Conservation (phyloP, 2,329 filamentous ascomycete species). For the Rhinocladiella similis region DNA sequence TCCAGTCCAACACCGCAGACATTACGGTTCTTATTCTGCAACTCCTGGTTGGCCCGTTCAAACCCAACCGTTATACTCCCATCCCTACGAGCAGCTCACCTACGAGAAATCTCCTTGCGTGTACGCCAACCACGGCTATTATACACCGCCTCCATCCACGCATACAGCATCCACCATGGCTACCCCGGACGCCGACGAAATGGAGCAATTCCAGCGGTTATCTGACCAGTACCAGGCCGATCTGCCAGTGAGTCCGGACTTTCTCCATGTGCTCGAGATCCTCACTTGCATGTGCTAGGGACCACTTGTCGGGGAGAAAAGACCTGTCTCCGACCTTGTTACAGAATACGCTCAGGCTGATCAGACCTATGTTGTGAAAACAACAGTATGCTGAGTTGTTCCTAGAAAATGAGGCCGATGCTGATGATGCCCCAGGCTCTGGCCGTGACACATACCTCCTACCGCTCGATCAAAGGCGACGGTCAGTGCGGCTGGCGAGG, state of each 20-base stretch:
- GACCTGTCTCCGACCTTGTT: conserved; percentile 68
- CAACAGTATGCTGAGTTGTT: conserved; percentile 57
- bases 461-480: conserved; percentile 84
- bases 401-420: conserved; percentile 2
- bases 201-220: conserved; percentile 62
- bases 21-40: conserved; percentile 6
- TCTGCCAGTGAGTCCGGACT: conserved; percentile 48
- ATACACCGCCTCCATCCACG: conserved; percentile 28
- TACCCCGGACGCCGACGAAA: conserved; percentile 50
- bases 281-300: conserved; percentile 57
- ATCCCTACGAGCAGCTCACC: conserved; percentile 32
- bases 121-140: conserved; percentile 24
- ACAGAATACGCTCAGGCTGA: conserved; percentile 88
- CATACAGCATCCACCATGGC: conserved; percentile 37
- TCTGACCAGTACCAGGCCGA: conserved; percentile 62
- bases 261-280: background rate
- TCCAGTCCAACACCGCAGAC: conserved; percentile 7
- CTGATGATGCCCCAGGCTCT: conserved; percentile 60
- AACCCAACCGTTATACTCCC: conserved; percentile 34
- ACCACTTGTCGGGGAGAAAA: conserved; percentile 78
- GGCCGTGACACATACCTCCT: conserved; percentile 80
- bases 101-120: conserved; percentile 28
- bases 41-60: conserved; percentile 34
- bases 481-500: conserved; percentile 98
- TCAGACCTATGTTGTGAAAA: conserved; percentile 81